These are phyloP conservation scores for Stagonosporopsis vannaccii DNA, from an alignment of 2,329 filamentous ascomycete species.

Conservation along the genomic window DNA sequence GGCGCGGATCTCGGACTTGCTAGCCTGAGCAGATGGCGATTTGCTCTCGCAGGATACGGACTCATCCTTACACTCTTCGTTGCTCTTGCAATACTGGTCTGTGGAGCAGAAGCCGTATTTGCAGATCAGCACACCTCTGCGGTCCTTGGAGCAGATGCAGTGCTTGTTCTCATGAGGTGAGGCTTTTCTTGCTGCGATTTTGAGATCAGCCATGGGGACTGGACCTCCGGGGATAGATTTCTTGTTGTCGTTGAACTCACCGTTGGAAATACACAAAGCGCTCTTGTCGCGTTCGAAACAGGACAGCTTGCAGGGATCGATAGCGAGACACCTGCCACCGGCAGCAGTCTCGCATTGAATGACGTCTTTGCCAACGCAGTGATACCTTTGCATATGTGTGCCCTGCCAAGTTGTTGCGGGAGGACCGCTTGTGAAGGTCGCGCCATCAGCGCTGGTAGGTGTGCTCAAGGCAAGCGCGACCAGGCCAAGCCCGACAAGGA, in stretches of 20 bases:
- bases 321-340: not conserved
- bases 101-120: slow-evolving; percentile 14
- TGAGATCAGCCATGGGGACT: not conserved
- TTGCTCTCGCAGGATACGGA: slow-evolving; percentile 2
- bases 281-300: slow-evolving; percentile 6
- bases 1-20: not conserved
- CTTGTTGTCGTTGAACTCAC: not conserved
- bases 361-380: not conserved
- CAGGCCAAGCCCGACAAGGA: not conserved
- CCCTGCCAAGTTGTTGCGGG: not conserved
- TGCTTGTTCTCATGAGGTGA: slow-evolving; percentile 7
- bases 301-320: not conserved
- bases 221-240: not conserved
- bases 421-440: not conserved
- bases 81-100: slow-evolving; percentile 8
- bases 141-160: slow-evolving; percentile 9
- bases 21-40: not conserved
- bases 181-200: not conserved
- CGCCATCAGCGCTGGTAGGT: not conserved
- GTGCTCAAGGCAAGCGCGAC: slow-evolving; percentile 1
- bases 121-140: slow-evolving; percentile 11
- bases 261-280: slow-evolving; percentile 4
- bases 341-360: slow-evolving; percentile 1
- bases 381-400: not conserved
- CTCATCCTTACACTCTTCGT: slow-evolving; percentile 4